Base-by-base conservation (phyloP, 768 basidiomycete genomes). In the Thelephora ganbajun region DNA sequence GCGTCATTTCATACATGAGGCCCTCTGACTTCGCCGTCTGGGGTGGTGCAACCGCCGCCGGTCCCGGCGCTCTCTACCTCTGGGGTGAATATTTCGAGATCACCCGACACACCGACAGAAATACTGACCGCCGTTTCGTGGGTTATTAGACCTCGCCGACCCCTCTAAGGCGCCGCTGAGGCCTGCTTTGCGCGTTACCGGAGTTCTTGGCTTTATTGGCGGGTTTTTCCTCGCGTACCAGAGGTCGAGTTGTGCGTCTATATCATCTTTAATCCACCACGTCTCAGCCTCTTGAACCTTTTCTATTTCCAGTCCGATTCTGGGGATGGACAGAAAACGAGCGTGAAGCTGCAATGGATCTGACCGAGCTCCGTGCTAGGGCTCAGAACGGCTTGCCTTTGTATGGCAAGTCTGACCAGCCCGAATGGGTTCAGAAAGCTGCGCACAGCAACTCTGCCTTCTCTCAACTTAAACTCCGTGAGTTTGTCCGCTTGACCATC, bases 221-320 rank as follows among this genome's bases (percentile, higher is more conserved):
- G 94, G 94, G 16, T 98, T 97, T 75, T 62, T 97, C 58, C 61
- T 94, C 47, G 89, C 93, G 7, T 98, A 98, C 66, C 89, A 93
- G 66, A 73, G 83, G 47, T 90, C 88, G 33, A 84, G 82, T 57
- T 69, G 92, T 94, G 59, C 63, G 88, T 70, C 37, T 33, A n/a
- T 42, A 9, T 39, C 45, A 16, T 48, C 23, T 44, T 35, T 51
- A 47, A 23, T 48, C 19, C 35, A 43, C 36, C 30, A 46, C 60
- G 43, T 39, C 56, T 48, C 36, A 39, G 42, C 23, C 19, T 13
- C 33, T 20, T 19, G 19, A 20, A 13, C 56, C 50, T 44, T 41
- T 35, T 43, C 49, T 20, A 26, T 39, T 45, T 35, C 11, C 57
- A 90, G 87, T 77, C 60, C 89, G 90, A n/a, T 88, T 94, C 70